Conservation (phyloP, 208 protist genomes). For the Wallacemonas sp. region DNA sequence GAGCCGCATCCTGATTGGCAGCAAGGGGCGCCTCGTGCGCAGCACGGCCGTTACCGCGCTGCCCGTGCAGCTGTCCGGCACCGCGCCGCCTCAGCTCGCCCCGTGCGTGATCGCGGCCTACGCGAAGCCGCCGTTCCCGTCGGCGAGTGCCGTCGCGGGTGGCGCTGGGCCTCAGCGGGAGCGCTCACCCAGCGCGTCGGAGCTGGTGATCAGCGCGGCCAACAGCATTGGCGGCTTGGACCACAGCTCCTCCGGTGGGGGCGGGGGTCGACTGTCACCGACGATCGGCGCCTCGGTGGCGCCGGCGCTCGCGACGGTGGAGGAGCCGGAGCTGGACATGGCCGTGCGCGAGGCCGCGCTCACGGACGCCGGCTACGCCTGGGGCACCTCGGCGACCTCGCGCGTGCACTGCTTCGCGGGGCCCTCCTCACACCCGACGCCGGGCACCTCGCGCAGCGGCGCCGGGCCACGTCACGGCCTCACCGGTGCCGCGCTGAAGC, state of each 20-base stretch:
- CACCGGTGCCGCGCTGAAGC: constrained; percentile 23
- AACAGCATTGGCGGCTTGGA: constrained; percentile 12
- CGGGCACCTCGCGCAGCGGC: background rate
- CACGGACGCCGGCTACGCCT: constrained; percentile 36
- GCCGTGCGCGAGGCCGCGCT: constrained; percentile 11
- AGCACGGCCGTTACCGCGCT: constrained; percentile 1
- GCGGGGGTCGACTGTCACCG: constrained; percentile 14
- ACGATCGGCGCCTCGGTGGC: background rate
- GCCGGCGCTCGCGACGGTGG: background rate
- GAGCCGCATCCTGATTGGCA: background rate
- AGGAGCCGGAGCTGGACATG: constrained; percentile 3
- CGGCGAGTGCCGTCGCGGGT: background rate
- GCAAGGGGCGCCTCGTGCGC: constrained; percentile 10
- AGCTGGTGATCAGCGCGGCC: background rate
- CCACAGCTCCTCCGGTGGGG: constrained; percentile 30
- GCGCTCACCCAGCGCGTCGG: constrained; percentile 15
- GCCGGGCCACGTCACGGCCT: background rate
- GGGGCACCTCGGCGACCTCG: constrained; percentile 27
- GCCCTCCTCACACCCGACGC: constrained; percentile 12
- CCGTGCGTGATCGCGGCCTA: constrained; percentile 18
- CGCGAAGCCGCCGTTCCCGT: background rate
- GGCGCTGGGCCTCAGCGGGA: constrained; percentile 19
- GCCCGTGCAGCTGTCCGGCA: background rate
- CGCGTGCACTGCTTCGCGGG: constrained; percentile 12
- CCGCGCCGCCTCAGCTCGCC: background rate